phyloP scores from a whole-genome alignment of 805 yeast species.

The Candida ortonii region DNA sequence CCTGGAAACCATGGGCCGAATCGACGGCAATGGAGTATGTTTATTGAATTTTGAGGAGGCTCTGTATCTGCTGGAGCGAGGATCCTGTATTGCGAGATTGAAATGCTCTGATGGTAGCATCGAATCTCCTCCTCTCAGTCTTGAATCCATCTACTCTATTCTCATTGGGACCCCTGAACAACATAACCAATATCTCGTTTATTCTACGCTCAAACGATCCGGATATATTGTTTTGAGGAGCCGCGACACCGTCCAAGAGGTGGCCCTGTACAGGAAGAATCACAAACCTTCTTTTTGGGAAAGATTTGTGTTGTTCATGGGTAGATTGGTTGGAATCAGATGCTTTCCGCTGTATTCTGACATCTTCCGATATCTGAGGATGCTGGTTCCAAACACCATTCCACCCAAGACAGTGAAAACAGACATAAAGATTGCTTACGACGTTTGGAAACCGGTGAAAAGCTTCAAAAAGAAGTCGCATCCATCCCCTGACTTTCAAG shows the following conservation, averaged over 20 bases:
- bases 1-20: slow-evolving; percentile 67
- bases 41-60: slow-evolving; percentile 64
- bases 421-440: slow-evolving; percentile 53
- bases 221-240: slow-evolving; percentile 66
- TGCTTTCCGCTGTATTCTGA: too few relatives aligned
- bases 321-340: too few relatives aligned
- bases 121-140: slow-evolving; percentile 43
- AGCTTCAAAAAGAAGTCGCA: slow-evolving; percentile 69
- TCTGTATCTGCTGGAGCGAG: slow-evolving; percentile 78
- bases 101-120: slow-evolving; percentile 24
- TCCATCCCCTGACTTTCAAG: slow-evolving; percentile 70
- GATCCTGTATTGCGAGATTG: slow-evolving; percentile 41
- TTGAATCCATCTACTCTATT: slow-evolving; percentile 62
- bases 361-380: too few relatives aligned
- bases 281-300: too few relatives aligned
- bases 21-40: slow-evolving; percentile 44
- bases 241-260: too few relatives aligned
- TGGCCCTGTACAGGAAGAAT: too few relatives aligned
- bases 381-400: too few relatives aligned
- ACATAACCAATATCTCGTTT: slow-evolving; percentile 61
- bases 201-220: slow-evolving; percentile 67
- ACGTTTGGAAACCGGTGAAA: slow-evolving; percentile 83
- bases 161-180: slow-evolving; percentile 38
- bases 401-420: too few relatives aligned
- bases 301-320: too few relatives aligned